Evolutionary conservation across 495 filamentous ascomycete species (phyloP).

Genomic region (Pseudoneurospora amorphoporcata): DNA sequence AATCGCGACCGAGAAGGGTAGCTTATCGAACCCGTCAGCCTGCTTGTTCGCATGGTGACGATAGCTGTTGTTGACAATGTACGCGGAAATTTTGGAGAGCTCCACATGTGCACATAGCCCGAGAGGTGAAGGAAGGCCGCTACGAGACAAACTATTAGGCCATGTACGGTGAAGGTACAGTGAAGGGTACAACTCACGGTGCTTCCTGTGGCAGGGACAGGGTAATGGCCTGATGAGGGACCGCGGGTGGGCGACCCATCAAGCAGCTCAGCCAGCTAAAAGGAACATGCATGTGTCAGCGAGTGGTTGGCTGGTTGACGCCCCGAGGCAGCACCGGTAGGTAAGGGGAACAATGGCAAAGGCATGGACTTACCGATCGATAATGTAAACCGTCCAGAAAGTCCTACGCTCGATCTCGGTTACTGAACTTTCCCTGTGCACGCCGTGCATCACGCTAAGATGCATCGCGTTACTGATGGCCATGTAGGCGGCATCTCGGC

Average conservation of each 20-base stretch:
- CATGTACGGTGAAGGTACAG: background rate
- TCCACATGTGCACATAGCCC: conserved; percentile 30
- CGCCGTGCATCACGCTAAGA: conserved; percentile 25
- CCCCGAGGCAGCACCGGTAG: background rate
- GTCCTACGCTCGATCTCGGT: conserved; percentile 23
- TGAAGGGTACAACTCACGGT: conserved; percentile 12
- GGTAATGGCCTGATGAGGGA: conserved; percentile 25
- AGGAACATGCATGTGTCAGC: background rate
- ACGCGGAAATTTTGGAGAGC: conserved; percentile 27
- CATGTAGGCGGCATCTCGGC: conserved; percentile 29
- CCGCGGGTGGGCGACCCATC: conserved; percentile 29
- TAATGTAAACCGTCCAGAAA: conserved; percentile 35
- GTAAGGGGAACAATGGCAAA: background rate
- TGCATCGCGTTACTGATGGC: conserved; percentile 27
- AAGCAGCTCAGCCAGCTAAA: conserved; percentile 32
- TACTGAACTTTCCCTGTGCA: conserved; percentile 20
- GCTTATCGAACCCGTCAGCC: background rate
- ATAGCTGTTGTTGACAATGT: conserved; percentile 28
- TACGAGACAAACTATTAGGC: background rate
- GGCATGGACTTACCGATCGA: conserved; percentile 25
- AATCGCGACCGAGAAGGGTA: conserved; percentile 10
- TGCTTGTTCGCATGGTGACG: conserved; percentile 7
- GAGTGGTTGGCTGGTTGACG: background rate
- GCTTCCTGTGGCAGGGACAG: conserved; percentile 22
- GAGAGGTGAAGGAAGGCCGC: conserved; percentile 20